Conservation (phyloP, 2,329 filamentous ascomycete species). For the Calcarisporium arbuscula region DNA sequence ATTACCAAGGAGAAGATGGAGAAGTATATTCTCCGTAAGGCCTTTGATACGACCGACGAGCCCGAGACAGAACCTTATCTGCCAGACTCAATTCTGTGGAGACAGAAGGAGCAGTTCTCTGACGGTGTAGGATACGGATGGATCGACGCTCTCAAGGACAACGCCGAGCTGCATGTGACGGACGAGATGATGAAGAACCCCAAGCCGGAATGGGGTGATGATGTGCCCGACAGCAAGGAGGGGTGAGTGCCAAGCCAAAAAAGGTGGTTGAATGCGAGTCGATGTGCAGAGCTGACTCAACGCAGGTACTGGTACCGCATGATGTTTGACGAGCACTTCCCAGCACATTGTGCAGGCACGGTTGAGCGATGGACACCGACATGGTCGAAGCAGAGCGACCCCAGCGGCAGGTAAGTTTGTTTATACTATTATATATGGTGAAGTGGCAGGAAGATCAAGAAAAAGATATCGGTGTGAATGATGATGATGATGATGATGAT, state of each 20-base stretch:
- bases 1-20: constrained; percentile 85
- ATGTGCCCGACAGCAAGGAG: constrained; percentile 95
- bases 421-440: neutral
- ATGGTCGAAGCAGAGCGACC: constrained; percentile 94
- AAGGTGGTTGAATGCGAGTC: neutral
- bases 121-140: constrained; percentile 98
- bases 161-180: constrained; percentile 79
- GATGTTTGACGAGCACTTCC: constrained; percentile 99
- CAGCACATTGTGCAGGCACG: constrained; percentile 80
- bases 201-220: constrained; percentile 89
- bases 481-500: too few species aligned
- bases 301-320: constrained; percentile 86
- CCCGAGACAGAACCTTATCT: constrained; percentile 78
- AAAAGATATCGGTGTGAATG: too few species aligned
- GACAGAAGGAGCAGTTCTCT: constrained; percentile 99
- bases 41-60: constrained; percentile 89
- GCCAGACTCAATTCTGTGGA: constrained; percentile 92
- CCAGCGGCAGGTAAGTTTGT: constrained; percentile 67
- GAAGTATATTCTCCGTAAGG: constrained; percentile 97
- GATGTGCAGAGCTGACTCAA: constrained; percentile 17
- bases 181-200: constrained; percentile 99
- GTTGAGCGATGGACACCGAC: constrained; percentile 96
- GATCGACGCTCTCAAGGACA: constrained; percentile 97
- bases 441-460: too few species aligned
- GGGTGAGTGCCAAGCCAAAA: constrained; percentile 49